Evolutionary conservation across 1,284 basidiomycete genomes (phyloP), one percentile per base, ranked within the genome.

Genomic region (Paramarasmius palmivorus): DNA sequence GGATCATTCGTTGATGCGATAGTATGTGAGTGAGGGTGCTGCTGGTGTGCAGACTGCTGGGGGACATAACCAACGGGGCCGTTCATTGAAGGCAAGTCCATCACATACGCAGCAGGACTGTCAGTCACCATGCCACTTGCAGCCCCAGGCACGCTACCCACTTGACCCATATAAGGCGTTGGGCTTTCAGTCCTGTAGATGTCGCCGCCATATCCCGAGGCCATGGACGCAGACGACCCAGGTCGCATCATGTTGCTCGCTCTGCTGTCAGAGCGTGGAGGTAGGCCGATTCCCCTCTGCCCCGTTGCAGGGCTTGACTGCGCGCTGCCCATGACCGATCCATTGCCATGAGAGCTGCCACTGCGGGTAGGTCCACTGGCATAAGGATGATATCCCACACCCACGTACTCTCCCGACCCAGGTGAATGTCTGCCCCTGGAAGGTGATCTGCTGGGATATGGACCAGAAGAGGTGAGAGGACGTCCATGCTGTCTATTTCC

Each of bases 151-250:
- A 17, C 22, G 19, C 17, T 22, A 22, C 44, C 25, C 25, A 54
- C 49, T 55, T 63, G 61, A 22, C 44, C 25, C 25, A 54, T 50
- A 55, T 63, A 61, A 44, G 66, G 62, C 47, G 65, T 62, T 44
- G 72, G 73, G 42, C 68, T 70, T 5, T 70, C 69, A 12, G 68
- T 70, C 23, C 74, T 63, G 57, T 68, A 73, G 59, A 71, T 63
- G 19, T 63, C 64, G 9, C 59, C 61, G 23, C 56, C 57, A 51
- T 52, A 63, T 23, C 53, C 55, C 26, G 53, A 37, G 44, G 55
- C 37, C 36, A 51, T 51, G 39, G 35, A 58, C 29, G 58, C 54
- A 56, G 57, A 36, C 49, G 54, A 6, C 48, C 34, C 44, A 34
- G 41, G n/a, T 49, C 54, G 2, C 38, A 42, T 37, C 22, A 42